Evolutionary conservation across 2,329 filamentous ascomycete species (phyloP).

Genomic region (Aspergillus pseudoviridinutans): DNA sequence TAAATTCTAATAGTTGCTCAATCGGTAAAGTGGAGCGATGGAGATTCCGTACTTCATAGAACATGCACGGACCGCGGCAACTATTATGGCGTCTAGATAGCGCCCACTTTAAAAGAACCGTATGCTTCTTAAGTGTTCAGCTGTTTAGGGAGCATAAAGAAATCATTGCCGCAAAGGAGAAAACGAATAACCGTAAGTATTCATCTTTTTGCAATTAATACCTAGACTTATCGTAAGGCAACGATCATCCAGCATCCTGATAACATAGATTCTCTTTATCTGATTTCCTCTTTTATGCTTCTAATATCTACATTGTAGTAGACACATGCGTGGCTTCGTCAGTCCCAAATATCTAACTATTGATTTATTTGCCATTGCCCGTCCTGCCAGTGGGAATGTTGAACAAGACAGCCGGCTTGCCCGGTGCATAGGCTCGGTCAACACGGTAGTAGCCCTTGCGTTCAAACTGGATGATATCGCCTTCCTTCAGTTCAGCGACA

Average conservation of each 20-base stretch:
- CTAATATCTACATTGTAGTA: background rate
- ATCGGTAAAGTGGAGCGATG: background rate
- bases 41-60: background rate
- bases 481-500: conserved; percentile 70
- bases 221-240: too few relatives aligned
- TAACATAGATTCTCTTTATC: background rate
- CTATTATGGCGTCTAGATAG: background rate
- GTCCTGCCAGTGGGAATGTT: conserved; percentile 65
- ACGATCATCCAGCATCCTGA: too few relatives aligned
- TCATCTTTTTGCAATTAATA: background rate
- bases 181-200: too few relatives aligned
- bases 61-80: background rate
- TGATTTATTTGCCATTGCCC: conserved; percentile 31
- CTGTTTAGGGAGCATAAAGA: too few relatives aligned
- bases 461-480: conserved; percentile 94
- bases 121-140: too few relatives aligned
- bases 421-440: conserved; percentile 60
- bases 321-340: background rate
- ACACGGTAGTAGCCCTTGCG: conserved; percentile 88
- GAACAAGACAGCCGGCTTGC: conserved; percentile 61
- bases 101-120: too few relatives aligned
- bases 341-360: conserved; percentile 1
- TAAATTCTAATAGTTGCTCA: background rate
- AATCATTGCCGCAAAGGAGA: too few relatives aligned
- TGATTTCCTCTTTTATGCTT: background rate